These are phyloP conservation scores for Hsuehochloa calcarea DNA, from an alignment of 176 grass and related monocot genomes.

Conservation along the genomic window DNA sequence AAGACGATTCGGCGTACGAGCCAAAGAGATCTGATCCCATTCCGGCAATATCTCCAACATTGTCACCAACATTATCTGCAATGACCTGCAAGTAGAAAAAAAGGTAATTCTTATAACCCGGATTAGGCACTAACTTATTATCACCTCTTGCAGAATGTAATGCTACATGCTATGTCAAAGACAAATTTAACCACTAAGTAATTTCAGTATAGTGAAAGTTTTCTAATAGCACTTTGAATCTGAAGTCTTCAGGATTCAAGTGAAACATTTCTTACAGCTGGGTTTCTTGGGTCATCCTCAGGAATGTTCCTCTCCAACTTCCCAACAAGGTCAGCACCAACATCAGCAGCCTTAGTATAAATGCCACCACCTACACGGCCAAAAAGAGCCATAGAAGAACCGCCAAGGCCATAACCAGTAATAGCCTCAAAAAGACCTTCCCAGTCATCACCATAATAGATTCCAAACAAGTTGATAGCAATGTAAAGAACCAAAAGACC, in stretches of 20 bases:
- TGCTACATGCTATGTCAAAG: background rate
- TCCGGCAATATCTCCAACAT: slow-evolving; percentile 71
- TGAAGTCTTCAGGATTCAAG: background rate
- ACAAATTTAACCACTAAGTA: background rate
- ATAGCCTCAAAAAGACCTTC: slow-evolving; percentile 70
- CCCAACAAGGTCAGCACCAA: slow-evolving; percentile 71
- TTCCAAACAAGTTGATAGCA: slow-evolving; percentile 62
- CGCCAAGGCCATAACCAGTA: slow-evolving; percentile 72
- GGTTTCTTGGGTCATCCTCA: slow-evolving; percentile 72
- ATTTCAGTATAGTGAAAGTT: background rate
- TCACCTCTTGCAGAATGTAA: background rate
- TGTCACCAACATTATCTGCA: slow-evolving; percentile 67
- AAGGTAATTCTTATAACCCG: slow-evolving; percentile 7
- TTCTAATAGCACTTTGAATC: background rate
- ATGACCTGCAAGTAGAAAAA: slow-evolving; percentile 46
- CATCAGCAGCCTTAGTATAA: slow-evolving; percentile 75
- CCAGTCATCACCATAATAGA: slow-evolving; percentile 75
- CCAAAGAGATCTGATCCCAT: slow-evolving; percentile 70
- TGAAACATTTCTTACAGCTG: slow-evolving; percentile 50
- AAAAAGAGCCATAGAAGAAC: slow-evolving; percentile 70
- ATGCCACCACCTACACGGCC: slow-evolving; percentile 69
- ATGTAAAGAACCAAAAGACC: slow-evolving; percentile 67
- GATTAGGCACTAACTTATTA: background rate
- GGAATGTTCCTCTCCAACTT: slow-evolving; percentile 67
- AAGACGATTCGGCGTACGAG: slow-evolving; percentile 45